Conservation (phyloP, 1,139 yeast species). For the Ogataea hybrid region DNA sequence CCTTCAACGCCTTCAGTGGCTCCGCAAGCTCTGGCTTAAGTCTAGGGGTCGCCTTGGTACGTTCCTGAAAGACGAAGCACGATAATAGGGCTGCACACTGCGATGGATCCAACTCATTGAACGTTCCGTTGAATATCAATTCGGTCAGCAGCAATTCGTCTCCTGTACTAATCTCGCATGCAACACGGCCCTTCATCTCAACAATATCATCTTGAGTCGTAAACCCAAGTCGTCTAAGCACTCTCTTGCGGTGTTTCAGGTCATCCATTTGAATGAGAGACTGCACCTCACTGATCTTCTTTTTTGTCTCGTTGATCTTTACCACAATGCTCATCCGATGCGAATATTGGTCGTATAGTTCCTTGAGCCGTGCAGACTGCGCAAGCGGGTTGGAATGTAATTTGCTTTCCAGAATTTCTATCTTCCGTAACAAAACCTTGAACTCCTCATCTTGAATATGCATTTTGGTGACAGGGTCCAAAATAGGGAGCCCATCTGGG, state of each 20-base stretch:
- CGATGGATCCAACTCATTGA: slow-evolving; percentile 81
- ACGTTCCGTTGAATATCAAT: slow-evolving; percentile 90
- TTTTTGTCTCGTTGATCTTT: slow-evolving; percentile 59
- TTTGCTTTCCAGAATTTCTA: slow-evolving; percentile 78
- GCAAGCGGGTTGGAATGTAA: slow-evolving; percentile 68
- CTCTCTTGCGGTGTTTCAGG: slow-evolving; percentile 87
- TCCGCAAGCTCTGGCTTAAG: slow-evolving; percentile 85
- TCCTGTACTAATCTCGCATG: slow-evolving; percentile 96
- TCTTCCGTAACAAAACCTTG: slow-evolving; percentile 64
- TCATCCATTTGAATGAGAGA: slow-evolving; percentile 94
- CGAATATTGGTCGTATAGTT: slow-evolving; percentile 62
- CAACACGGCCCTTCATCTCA: slow-evolving; percentile 78
- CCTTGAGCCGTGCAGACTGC: slow-evolving; percentile 59
- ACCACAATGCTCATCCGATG: slow-evolving; percentile 60
- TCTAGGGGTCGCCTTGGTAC: slow-evolving; percentile 85
- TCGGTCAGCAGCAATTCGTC: slow-evolving; percentile 89
- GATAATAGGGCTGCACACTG: slow-evolving; percentile 91
- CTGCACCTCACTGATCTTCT: slow-evolving; percentile 76
- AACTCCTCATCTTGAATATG: slow-evolving; percentile 78
- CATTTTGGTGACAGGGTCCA: slow-evolving; percentile 93
- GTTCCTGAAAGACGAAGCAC: slow-evolving; percentile 95
- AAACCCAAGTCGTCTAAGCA: slow-evolving; percentile 77
- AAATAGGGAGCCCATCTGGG: slow-evolving; percentile 83
- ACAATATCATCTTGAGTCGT: slow-evolving; percentile 82
- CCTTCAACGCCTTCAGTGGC: slow-evolving; percentile 82